phyloP scores from a whole-genome alignment of 176 grass and related monocot genomes.

The Rhynchospora pubera region DNA sequence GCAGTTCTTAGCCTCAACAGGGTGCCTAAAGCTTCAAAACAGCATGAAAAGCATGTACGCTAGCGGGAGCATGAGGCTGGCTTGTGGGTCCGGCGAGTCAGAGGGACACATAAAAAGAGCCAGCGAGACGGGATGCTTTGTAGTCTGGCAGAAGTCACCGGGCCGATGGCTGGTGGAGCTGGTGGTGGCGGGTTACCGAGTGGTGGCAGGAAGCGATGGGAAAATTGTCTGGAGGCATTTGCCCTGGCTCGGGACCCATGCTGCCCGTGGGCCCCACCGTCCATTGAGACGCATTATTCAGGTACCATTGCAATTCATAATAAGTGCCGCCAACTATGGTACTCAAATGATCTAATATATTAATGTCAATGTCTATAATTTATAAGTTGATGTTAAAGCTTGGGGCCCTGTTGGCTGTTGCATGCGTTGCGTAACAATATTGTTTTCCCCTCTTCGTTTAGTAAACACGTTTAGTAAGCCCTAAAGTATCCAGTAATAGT shows the following conservation, averaged over 20 bases:
- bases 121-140: constrained; percentile 32
- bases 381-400: no score
- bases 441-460: background rate
- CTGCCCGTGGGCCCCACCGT: constrained; percentile 28
- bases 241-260: constrained; percentile 36
- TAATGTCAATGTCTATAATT: no score
- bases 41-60: constrained; percentile 43
- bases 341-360: no score
- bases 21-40: constrained; percentile 24
- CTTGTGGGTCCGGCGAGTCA: background rate
- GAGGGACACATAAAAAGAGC: constrained; percentile 1
- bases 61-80: constrained; percentile 28
- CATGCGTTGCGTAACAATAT: background rate
- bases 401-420: no score
- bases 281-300: constrained; percentile 37
- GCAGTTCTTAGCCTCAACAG: constrained; percentile 36
- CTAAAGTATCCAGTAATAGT: background rate
- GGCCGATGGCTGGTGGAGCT: constrained; percentile 40
- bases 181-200: constrained; percentile 23
- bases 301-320: constrained; percentile 23
- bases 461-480: background rate
- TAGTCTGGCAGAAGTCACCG: constrained; percentile 40
- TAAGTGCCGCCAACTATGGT: background rate
- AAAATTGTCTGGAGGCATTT: constrained; percentile 36
- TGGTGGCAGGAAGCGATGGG: constrained; percentile 29